Percentiles rank a stretch among this genome's conserved stretches.
phyloP scores from a whole-genome alignment of 306 rosid species.

The Sphenostylis stenocarpa region DNA sequence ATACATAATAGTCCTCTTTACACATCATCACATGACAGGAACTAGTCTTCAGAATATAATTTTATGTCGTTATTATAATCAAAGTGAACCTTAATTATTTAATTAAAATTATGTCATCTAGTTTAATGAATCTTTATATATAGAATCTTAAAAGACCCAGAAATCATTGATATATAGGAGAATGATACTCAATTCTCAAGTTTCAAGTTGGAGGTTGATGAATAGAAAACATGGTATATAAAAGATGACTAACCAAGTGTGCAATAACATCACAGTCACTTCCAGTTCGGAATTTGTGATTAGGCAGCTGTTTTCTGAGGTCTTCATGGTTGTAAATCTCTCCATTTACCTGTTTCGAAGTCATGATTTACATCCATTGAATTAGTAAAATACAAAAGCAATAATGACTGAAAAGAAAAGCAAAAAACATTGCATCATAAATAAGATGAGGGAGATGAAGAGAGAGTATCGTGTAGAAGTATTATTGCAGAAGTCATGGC shows the following conservation, averaged over 20 bases:
- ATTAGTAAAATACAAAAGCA: not conserved
- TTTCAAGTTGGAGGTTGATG: too few relatives aligned
- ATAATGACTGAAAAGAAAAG: not conserved
- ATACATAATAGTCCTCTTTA: not conserved
- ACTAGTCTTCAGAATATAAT: not conserved
- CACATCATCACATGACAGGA: not conserved
- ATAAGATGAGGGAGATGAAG: not conserved
- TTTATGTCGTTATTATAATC: not conserved
- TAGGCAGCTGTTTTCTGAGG: conserved; percentile 63
- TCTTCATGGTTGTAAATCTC: conserved; percentile 96
- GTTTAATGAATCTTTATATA: too few relatives aligned
- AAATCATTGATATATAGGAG: too few relatives aligned
- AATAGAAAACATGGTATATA: too few relatives aligned
- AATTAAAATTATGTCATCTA: too few relatives aligned
- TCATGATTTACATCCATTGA: not conserved
- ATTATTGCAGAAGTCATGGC: not conserved
- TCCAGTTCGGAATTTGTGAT: conserved; percentile 82
- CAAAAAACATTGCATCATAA: not conserved
- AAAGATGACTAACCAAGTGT: conserved; percentile 58
- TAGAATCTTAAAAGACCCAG: too few relatives aligned
- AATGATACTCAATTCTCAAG: too few relatives aligned
- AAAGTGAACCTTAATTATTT: too few relatives aligned
- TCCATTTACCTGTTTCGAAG: conserved; percentile 69
- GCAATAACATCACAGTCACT: conserved; percentile 98
- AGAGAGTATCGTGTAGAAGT: not conserved